A percentile compares a stretch with the other conserved stretches of the same genome.
Conservation (phyloP, 306 rosid species). For the Ochetophila trinervis region DNA sequence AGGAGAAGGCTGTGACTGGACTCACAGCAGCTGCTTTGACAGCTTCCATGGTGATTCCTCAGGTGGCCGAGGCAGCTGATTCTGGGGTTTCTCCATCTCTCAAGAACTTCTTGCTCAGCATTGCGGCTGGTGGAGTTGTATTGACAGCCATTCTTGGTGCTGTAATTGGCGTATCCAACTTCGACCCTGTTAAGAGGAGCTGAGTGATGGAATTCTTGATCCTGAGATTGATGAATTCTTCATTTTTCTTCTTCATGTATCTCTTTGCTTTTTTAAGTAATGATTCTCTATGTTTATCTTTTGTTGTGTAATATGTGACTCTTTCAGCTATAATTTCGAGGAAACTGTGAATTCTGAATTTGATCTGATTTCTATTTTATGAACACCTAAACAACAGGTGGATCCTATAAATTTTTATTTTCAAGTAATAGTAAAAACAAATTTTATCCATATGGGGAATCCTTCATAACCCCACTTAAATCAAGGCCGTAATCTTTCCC, state of each 20-base stretch:
- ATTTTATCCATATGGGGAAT: no score
- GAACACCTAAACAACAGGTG: background rate
- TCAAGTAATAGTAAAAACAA: no score
- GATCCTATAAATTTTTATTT: no score
- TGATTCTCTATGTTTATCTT: conserved; percentile 21
- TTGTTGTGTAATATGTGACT: conserved; percentile 37
- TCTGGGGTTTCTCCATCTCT: conserved; percentile 70
- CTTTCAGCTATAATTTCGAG: conserved; percentile 20
- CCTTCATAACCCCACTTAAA: no score
- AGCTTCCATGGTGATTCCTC: conserved; percentile 75
- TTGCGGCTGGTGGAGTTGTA: conserved; percentile 81
- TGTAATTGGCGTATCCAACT: conserved; percentile 77
- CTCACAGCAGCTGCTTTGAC: conserved; percentile 71
- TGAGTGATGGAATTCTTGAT: conserved; percentile 30
- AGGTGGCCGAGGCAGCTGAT: conserved; percentile 84
- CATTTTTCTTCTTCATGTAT: conserved; percentile 29
- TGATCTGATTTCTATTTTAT: conserved; percentile 1
- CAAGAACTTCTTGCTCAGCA: conserved; percentile 96
- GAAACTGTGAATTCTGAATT: conserved; percentile 30
- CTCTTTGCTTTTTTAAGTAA: conserved; percentile 30
- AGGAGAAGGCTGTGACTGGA: conserved; percentile 83
- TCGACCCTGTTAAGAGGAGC: conserved; percentile 87
- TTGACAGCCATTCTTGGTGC: conserved; percentile 58
- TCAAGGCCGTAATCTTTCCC: no score
- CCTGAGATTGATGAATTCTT: conserved; percentile 31